Conservation (phyloP, 331 rosid genomes). For the Phaseolus coccineus region DNA sequence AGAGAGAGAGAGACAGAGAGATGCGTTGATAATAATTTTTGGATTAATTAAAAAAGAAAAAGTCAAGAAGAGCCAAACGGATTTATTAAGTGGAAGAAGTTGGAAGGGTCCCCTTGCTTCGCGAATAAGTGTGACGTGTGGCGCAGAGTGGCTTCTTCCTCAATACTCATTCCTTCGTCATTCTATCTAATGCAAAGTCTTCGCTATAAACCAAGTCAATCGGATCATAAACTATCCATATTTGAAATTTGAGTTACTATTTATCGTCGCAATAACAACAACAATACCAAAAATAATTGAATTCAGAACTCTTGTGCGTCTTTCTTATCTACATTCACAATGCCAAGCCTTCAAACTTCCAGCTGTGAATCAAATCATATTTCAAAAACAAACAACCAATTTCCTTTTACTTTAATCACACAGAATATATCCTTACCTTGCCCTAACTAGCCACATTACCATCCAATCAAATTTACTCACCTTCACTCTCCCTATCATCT, state of each 20-base stretch:
- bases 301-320: slow-evolving; percentile 3
- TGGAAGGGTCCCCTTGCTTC: not conserved
- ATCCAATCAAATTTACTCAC: slow-evolving; percentile 30
- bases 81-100: not conserved
- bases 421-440: slow-evolving; percentile 41
- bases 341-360: slow-evolving; percentile 24
- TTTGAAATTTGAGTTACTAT: not conserved
- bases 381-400: not conserved
- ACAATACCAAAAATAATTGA: not conserved
- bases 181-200: slow-evolving; percentile 14
- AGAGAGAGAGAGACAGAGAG: no score
- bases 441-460: slow-evolving; percentile 8
- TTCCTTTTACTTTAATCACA: slow-evolving; percentile 26
- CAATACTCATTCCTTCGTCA: not conserved
- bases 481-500: not conserved
- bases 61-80: not conserved
- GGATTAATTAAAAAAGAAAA: not conserved
- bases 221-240: not conserved
- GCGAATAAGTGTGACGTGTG: slow-evolving; percentile 13
- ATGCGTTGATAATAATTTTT: no score
- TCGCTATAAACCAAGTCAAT: slow-evolving; percentile 10
- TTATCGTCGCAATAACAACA: not conserved
- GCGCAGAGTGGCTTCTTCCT: slow-evolving; percentile 13
- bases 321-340: slow-evolving; percentile 3
- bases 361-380: slow-evolving; percentile 30